Percentiles rank a stretch among this genome's conserved stretches.
Evolutionary conservation across 163 green algal species (phyloP).

Genomic region (Prototheca wickerhamii): DNA sequence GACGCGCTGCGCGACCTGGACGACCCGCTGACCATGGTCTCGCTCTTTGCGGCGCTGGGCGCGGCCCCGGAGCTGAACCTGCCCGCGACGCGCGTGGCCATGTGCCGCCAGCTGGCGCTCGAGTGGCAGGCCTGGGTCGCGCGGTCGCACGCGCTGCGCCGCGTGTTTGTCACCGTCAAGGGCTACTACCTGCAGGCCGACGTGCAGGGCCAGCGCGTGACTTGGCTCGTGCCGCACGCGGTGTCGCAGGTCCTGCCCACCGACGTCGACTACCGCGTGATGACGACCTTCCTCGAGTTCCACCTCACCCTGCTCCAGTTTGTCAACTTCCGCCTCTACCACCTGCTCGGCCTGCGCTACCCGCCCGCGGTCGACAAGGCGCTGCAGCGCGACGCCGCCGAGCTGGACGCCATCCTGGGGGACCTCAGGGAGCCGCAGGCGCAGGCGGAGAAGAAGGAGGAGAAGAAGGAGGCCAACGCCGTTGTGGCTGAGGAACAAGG

Average conservation of each 20-base stretch:
- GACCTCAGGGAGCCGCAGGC: conserved; percentile 23
- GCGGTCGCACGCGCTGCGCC: conserved; percentile 69
- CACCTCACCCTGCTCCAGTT: conserved; percentile 82
- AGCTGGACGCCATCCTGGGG: conserved; percentile 69
- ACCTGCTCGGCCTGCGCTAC: conserved; percentile 65
- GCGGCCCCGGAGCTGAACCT: conserved; percentile 56
- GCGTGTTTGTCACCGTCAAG: conserved; percentile 94
- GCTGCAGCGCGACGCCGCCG: conserved; percentile 69
- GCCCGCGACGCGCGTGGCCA: conserved; percentile 34
- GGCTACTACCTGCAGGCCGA: conserved; percentile 82
- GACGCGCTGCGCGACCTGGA: conserved; percentile 96
- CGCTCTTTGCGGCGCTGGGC: conserved; percentile 93
- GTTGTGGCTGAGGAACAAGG: too few species aligned
- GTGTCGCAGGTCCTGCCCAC: conserved; percentile 76
- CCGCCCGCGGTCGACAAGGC: conserved; percentile 71
- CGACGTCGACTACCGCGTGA: conserved; percentile 96
- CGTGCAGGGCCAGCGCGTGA: conserved; percentile 81
- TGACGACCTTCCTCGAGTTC: conserved; percentile 99
- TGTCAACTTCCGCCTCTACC: conserved; percentile 97
- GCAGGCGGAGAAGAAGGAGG: conserved; percentile 13
- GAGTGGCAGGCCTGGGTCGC: conserved; percentile 95
- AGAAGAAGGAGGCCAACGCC: conserved; percentile 1
- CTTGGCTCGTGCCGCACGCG: conserved; percentile 92
- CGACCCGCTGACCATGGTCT: conserved; percentile 90
- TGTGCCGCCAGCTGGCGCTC: conserved; percentile 60